Conservation (phyloP, 371 early-diverging fungal species). For the Mortierella sp. region DNA sequence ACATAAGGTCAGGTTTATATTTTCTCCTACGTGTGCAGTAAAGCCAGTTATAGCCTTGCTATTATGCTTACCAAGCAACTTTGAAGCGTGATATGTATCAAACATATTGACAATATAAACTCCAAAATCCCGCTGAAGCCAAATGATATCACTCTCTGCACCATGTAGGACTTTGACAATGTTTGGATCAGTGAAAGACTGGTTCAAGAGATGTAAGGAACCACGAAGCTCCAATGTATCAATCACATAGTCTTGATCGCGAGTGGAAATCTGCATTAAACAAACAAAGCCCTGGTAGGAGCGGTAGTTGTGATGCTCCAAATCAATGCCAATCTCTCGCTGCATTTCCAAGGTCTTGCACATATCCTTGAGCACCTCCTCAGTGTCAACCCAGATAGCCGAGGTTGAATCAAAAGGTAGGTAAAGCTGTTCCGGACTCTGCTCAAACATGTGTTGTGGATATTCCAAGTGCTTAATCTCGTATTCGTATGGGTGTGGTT, state of each 20-base stretch:
- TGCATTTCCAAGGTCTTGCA: conserved; percentile 68
- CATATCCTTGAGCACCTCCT: conserved; percentile 73
- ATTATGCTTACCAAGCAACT: conserved; percentile 69
- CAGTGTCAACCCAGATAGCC: conserved; percentile 80
- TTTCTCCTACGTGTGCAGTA: not conserved
- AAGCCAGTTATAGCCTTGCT: not conserved
- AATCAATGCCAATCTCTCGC: conserved; percentile 91
- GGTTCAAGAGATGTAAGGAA: conserved; percentile 83
- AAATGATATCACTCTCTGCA: conserved; percentile 94
- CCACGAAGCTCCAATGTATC: conserved; percentile 91
- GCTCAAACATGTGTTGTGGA: conserved; percentile 78
- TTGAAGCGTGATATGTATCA: conserved; percentile 96
- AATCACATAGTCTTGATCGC: conserved; percentile 90
- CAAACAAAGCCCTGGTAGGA: conserved; percentile 96
- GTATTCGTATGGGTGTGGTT: conserved; percentile 92
- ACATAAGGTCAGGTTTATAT: not conserved
- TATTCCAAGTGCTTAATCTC: conserved; percentile 88
- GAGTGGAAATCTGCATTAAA: conserved; percentile 93
- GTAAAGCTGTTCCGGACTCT: conserved; percentile 68
- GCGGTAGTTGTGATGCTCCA: conserved; percentile 96
- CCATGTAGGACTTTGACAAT: conserved; percentile 96
- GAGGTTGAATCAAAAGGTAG: conserved; percentile 71
- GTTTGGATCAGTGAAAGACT: conserved; percentile 86
- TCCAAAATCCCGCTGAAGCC: conserved; percentile 98
- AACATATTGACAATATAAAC: conserved; percentile 95